Percentiles rank a stretch among this genome's conserved stretches.
Conservation (phyloP, 2,329 filamentous ascomycete genomes). For the Verticillium longisporum region DNA sequence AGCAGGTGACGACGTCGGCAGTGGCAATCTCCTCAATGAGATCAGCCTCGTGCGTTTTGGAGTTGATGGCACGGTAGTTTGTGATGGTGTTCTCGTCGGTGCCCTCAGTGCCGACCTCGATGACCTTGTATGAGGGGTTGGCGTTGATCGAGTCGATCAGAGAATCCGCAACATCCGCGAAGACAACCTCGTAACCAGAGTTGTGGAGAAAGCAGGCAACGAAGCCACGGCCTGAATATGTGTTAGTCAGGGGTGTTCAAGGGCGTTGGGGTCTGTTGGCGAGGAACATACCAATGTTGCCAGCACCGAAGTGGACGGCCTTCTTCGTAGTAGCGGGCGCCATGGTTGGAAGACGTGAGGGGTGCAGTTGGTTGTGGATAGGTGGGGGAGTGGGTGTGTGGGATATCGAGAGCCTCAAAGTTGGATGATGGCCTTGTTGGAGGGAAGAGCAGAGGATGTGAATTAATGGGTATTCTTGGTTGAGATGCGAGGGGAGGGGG, state of each 20-base stretch:
- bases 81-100: constrained; percentile 77
- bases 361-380: background rate
- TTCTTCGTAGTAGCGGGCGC: constrained; percentile 39
- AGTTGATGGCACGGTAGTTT: constrained; percentile 97
- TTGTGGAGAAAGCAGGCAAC: constrained; percentile 90
- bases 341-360: constrained; percentile 27
- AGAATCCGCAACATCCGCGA: constrained; percentile 84
- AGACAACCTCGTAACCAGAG: constrained; percentile 92
- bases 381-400: constrained; percentile 1
- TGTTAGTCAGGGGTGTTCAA: background rate
- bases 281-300: constrained; percentile 62
- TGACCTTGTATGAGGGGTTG: constrained; percentile 76
- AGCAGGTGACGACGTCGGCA: constrained; percentile 90
- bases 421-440: background rate
- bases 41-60: constrained; percentile 73
- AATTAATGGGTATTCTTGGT: background rate
- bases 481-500: background rate
- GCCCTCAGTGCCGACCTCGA: constrained; percentile 82
- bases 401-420: constrained; percentile 4
- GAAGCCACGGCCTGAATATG: constrained; percentile 58
- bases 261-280: background rate
- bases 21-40: constrained; percentile 79
- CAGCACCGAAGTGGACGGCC: constrained; percentile 79
- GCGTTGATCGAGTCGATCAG: constrained; percentile 76
- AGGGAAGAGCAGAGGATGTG: background rate